A percentile compares a stretch with the other conserved stretches of the same genome.
phyloP scores from a whole-genome alignment of 106 monocot species.

The Vanilla planifolia region DNA sequence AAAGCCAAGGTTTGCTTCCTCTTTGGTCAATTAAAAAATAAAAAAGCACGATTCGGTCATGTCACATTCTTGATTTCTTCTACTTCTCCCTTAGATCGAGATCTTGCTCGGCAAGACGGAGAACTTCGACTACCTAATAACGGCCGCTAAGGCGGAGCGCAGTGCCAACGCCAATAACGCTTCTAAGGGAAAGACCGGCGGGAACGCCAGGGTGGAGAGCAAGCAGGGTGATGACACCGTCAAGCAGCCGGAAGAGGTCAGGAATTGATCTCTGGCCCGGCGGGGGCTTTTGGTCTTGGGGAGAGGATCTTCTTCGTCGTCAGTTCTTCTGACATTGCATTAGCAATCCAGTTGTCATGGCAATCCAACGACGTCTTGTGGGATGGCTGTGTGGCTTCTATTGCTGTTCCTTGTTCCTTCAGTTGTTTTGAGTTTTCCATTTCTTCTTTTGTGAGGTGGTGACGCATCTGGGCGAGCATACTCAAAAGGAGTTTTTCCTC shows the following conservation, averaged over 20 bases:
- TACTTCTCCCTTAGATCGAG: not conserved
- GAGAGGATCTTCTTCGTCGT: not conserved
- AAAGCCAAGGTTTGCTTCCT: constrained; percentile 35
- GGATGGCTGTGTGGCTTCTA: no score
- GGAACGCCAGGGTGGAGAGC: no score
- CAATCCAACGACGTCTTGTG: no score
- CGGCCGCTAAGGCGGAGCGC: not conserved
- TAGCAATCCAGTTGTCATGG: no score
- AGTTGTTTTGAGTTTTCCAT: no score
- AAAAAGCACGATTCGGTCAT: no score
- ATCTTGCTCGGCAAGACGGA: constrained; percentile 2
- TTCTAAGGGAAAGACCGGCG: not conserved
- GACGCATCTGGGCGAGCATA: no score
- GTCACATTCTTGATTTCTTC: not conserved
- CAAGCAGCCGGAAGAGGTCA: not conserved
- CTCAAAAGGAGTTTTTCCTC: no score
- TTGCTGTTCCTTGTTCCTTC: no score
- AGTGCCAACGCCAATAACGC: not conserved
- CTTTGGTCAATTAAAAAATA: no score
- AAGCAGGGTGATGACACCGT: no score
- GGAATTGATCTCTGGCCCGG: not conserved
- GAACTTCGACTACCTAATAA: not conserved
- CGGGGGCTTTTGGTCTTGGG: not conserved
- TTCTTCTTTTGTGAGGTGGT: no score
- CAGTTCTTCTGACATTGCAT: constrained; percentile 10